phyloP scores from a whole-genome alignment of 2,329 filamentous ascomycete species.

The Neodidymelliopsis sp. region DNA sequence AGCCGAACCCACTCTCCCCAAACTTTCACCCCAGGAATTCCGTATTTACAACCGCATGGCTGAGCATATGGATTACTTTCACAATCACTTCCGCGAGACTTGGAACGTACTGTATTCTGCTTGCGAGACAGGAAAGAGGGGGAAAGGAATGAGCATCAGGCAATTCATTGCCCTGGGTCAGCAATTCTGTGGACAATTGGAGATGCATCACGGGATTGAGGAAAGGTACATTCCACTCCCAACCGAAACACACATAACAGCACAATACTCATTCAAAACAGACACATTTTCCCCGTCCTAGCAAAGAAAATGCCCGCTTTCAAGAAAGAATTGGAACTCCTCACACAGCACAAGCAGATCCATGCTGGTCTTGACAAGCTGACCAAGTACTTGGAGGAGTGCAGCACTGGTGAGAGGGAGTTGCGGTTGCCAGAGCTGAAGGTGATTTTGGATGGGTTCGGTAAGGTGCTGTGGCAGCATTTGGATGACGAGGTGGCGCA shows the following conservation, averaged over 20 bases:
- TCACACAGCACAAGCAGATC: constrained; percentile 80
- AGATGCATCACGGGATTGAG: constrained; percentile 82
- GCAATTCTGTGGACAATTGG: constrained; percentile 75
- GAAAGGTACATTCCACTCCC: constrained; percentile 58
- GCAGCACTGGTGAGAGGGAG: constrained; percentile 68
- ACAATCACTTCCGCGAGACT: constrained; percentile 50
- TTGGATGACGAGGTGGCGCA: constrained; percentile 83
- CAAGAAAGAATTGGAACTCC: constrained; percentile 67
- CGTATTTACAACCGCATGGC: constrained; percentile 74
- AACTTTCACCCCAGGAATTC: constrained; percentile 72
- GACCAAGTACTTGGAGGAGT: constrained; percentile 69
- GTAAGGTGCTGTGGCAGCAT: constrained; percentile 80
- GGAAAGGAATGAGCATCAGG: constrained; percentile 69
- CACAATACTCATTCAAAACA: not conserved
- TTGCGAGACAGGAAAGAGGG: constrained; percentile 66
- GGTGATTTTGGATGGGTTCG: constrained; percentile 78
- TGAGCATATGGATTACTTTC: constrained; percentile 75
- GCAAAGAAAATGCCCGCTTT: constrained; percentile 83
- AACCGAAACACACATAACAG: not conserved
- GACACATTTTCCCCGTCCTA: constrained; percentile 78
- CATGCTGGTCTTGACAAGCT: constrained; percentile 76
- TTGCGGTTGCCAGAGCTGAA: constrained; percentile 67
- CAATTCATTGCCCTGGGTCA: constrained; percentile 73
- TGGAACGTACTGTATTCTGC: constrained; percentile 77
- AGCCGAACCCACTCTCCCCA: constrained; percentile 56